Conservation (phyloP, 129 eudicot species). For the Helichrysum umbraculigerum region DNA sequence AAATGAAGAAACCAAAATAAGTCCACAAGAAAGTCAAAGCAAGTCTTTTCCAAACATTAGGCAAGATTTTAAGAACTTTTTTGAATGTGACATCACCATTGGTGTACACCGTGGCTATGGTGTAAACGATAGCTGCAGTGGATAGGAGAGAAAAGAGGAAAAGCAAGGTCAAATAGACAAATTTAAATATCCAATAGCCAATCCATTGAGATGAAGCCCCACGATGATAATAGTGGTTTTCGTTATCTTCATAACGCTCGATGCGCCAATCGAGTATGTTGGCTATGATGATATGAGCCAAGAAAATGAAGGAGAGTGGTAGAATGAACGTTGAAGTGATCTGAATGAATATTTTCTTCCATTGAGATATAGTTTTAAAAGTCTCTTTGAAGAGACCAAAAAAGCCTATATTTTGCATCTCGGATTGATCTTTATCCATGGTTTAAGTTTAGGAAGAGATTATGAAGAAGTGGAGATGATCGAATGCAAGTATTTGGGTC, state of each 20-base stretch:
- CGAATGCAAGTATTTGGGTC: not conserved
- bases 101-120: slow-evolving; percentile 38
- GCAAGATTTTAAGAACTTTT: slow-evolving; percentile 40
- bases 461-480: slow-evolving; percentile 5
- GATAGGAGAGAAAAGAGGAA: slow-evolving; percentile 46
- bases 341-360: slow-evolving; percentile 39
- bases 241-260: not conserved
- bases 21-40: slow-evolving; percentile 43
- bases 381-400: slow-evolving; percentile 46
- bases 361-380: slow-evolving; percentile 30
- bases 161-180: slow-evolving; percentile 37
- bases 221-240: not conserved
- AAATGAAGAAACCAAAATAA: slow-evolving; percentile 40
- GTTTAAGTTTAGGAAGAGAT: not conserved
- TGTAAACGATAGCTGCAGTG: slow-evolving; percentile 40
- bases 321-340: slow-evolving; percentile 43
- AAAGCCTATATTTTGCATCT: slow-evolving; percentile 43
- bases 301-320: slow-evolving; percentile 38
- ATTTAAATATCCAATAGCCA: slow-evolving; percentile 29
- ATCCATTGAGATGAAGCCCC: slow-evolving; percentile 25
- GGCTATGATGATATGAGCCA: slow-evolving; percentile 30
- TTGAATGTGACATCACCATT: slow-evolving; percentile 30
- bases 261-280: slow-evolving; percentile 19
- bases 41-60: slow-evolving; percentile 46
- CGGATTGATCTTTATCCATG: slow-evolving; percentile 42